A percentile compares a stretch with the other conserved stretches of the same genome.
These are phyloP conservation scores for Lactifluus rugatus DNA, from an alignment of 768 basidiomycete species.

Conservation along the genomic window DNA sequence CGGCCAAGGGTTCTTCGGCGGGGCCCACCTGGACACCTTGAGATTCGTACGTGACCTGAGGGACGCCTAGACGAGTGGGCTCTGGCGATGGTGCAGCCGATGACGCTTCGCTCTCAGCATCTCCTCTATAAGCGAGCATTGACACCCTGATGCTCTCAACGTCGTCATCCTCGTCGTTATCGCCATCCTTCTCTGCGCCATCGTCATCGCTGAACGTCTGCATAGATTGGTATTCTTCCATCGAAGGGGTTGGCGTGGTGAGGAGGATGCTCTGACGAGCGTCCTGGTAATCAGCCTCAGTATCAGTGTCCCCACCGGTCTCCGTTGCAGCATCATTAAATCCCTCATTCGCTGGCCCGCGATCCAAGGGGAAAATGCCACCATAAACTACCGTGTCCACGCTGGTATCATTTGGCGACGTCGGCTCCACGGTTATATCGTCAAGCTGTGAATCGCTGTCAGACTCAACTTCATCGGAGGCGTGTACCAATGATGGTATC, in stretches of 20 bases:
- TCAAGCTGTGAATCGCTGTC: conserved; percentile 6
- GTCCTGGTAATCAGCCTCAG: conserved; percentile 67
- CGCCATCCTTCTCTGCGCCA: conserved; percentile 36
- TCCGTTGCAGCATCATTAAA: conserved; percentile 39
- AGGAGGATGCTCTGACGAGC: conserved; percentile 54
- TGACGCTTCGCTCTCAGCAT: conserved; percentile 6
- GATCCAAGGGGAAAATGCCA: conserved; percentile 11
- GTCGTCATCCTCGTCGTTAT: conserved; percentile 50
- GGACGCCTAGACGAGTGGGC: conserved; percentile 17
- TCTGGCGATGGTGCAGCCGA: conserved; percentile 7
- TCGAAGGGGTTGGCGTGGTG: conserved; percentile 56
- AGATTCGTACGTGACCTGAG: conserved; percentile 43
- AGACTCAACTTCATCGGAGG: conserved; percentile 6
- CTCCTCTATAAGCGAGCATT: conserved; percentile 27
- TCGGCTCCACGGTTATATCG: conserved; percentile 13
- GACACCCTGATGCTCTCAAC: conserved; percentile 67
- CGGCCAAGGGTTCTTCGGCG: conserved; percentile 21
- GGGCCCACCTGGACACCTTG: conserved; percentile 30
- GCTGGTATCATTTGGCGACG: conserved; percentile 22
- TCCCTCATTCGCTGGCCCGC: conserved; percentile 32
- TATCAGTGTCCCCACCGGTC: conserved; percentile 59
- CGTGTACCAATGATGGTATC: conserved; percentile 2
- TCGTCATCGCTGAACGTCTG: conserved; percentile 46
- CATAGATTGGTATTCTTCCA: conserved; percentile 21
- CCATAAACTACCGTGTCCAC: conserved; percentile 27